A percentile compares a stretch with the other conserved stretches of the same genome.
Conservation (phyloP, 306 rosid genomes). For the Canavalia gladiata region DNA sequence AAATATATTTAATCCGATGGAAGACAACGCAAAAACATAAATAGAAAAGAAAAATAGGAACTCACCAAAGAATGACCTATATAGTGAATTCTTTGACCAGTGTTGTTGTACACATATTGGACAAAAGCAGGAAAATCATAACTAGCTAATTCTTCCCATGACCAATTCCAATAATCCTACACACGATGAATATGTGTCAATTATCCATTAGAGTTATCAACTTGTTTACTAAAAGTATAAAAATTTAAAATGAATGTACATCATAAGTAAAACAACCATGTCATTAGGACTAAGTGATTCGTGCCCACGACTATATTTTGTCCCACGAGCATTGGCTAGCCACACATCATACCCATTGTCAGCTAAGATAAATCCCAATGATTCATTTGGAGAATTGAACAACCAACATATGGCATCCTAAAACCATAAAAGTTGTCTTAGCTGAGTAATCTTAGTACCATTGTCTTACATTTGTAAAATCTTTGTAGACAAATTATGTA, state of each 20-base stretch:
- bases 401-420: conserved; percentile 74
- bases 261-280: conserved; percentile 43
- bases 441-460: background rate
- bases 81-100: conserved; percentile 73
- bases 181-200: background rate
- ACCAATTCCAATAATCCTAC: conserved; percentile 88
- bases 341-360: conserved; percentile 80
- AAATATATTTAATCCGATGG: too few species aligned
- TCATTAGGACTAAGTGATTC: conserved; percentile 55
- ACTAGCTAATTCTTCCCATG: conserved; percentile 82
- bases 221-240: background rate
- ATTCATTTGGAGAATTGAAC: conserved; percentile 65
- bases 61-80: conserved; percentile 81
- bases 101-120: conserved; percentile 64
- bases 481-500: too few species aligned
- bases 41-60: background rate
- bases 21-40: background rate
- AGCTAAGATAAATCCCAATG: conserved; percentile 71
- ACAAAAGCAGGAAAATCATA: conserved; percentile 77
- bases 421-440: conserved; percentile 1
- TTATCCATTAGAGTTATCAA: background rate
- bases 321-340: conserved; percentile 75
- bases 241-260: background rate
- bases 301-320: conserved; percentile 60
- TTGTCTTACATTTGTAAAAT: background rate